Evolutionary conservation across 2,329 filamentous ascomycete species (phyloP).

Genomic region (Seiridium cupressi): DNA sequence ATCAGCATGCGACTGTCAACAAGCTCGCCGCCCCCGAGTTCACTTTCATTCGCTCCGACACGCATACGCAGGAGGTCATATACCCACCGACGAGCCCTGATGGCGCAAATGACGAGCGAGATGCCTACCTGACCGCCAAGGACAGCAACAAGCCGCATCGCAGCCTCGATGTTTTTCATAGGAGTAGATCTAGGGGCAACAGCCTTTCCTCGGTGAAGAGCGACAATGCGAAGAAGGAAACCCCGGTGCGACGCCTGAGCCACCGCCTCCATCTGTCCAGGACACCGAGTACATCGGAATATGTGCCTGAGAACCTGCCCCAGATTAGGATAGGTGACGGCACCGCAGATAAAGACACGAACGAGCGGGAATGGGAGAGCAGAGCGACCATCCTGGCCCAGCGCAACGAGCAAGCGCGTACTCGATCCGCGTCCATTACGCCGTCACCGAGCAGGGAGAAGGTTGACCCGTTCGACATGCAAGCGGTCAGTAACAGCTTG

Average conservation of each 20-base stretch:
- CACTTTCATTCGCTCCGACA: conserved; percentile 83
- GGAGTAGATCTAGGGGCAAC: conserved; percentile 45
- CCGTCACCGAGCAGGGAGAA: conserved; percentile 30
- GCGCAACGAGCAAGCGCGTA: conserved; percentile 50
- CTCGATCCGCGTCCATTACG: conserved; percentile 32
- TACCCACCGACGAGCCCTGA: conserved; percentile 54
- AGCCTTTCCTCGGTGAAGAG: conserved; percentile 40
- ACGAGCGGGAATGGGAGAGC: conserved; percentile 85
- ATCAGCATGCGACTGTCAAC: conserved; percentile 32
- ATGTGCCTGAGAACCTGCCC: conserved; percentile 78
- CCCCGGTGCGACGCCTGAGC: conserved; percentile 53
- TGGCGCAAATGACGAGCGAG: conserved; percentile 16
- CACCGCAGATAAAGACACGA: conserved; percentile 38
- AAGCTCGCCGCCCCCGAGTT: conserved; percentile 60
- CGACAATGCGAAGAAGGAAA: conserved; percentile 23
- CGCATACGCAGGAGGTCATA: conserved; percentile 75
- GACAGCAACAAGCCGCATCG: conserved; percentile 31
- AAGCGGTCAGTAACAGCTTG: not conserved
- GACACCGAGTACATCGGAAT: conserved; percentile 60
- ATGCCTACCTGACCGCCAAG: conserved; percentile 23
- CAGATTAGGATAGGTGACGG: conserved; percentile 57
- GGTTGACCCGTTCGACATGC: conserved; percentile 21
- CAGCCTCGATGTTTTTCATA: conserved; percentile 44
- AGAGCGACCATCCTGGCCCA: conserved; percentile 84
- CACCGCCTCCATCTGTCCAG: conserved; percentile 67